Percentiles rank a stretch among this genome's conserved stretches.
Evolutionary conservation across 1,139 yeast genomes (phyloP).

Genomic region (Taphrina communis): DNA sequence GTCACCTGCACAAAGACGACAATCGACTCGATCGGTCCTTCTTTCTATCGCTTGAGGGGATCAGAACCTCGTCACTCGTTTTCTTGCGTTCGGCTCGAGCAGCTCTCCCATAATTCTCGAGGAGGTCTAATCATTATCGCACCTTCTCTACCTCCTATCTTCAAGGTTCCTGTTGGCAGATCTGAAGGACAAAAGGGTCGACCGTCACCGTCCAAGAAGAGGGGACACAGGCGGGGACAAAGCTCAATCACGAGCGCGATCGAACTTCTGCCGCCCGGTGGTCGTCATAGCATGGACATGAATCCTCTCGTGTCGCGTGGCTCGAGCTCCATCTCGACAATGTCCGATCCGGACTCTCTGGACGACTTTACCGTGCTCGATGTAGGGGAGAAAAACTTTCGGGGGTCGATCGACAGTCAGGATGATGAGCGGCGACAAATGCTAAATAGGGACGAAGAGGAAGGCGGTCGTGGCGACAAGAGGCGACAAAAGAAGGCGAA

Average conservation of each 20-base stretch:
- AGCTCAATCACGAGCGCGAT: constrained; percentile 32
- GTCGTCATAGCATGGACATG: constrained; percentile 16
- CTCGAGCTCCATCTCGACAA: constrained; percentile 24
- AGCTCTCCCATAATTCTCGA: not conserved
- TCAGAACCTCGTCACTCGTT: too few species aligned
- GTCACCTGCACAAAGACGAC: not conserved
- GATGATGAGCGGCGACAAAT: constrained; percentile 1
- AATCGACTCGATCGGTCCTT: not conserved
- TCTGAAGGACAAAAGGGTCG: not conserved
- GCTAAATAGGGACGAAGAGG: constrained; percentile 10
- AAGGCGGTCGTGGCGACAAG: constrained; percentile 3
- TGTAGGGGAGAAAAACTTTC: constrained; percentile 8
- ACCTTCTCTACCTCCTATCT: not conserved
- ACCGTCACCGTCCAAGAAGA: constrained; percentile 7
- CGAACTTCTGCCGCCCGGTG: constrained; percentile 14
- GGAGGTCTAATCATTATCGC: constrained; percentile 1
- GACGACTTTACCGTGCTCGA: constrained; percentile 18
- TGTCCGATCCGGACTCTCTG: constrained; percentile 24
- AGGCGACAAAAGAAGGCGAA: not conserved
- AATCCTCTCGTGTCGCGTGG: constrained; percentile 19
- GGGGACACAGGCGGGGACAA: constrained; percentile 26
- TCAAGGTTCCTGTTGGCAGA: constrained; percentile 13
- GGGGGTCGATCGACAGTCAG: constrained; percentile 8
- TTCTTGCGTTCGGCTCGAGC: not conserved
- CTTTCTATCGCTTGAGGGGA: too few species aligned